Conservation (phyloP, 805 yeast species). For the Diddensiella transvaalensis region DNA sequence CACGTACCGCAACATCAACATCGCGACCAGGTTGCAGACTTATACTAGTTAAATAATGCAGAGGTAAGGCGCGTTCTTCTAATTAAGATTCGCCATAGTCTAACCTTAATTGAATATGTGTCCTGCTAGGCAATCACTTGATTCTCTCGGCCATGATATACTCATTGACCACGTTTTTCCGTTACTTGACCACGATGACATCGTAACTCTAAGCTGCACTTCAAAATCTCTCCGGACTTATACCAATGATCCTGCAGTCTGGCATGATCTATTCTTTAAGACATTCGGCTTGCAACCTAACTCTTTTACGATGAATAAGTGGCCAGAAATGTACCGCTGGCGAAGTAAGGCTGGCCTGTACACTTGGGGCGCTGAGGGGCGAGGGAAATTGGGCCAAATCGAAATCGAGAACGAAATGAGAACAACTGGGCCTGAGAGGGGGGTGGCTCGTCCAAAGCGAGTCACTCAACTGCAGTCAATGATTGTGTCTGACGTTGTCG, state of each 20-base stretch:
- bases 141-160: constrained; percentile 20
- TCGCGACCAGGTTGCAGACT: no score
- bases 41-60: no score
- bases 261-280: constrained; percentile 43
- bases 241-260: constrained; percentile 41
- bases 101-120: no score
- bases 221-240: constrained; percentile 37
- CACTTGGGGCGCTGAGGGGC: constrained; percentile 49
- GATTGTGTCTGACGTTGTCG: constrained; percentile 46
- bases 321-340: constrained; percentile 47
- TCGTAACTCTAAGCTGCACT: constrained; percentile 39
- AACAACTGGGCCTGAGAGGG: constrained; percentile 15
- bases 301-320: constrained; percentile 42
- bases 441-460: constrained; percentile 39
- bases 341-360: constrained; percentile 41
- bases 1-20: no score
- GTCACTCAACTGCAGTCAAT: constrained; percentile 37
- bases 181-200: constrained; percentile 33
- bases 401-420: constrained; percentile 2
- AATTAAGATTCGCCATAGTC: no score
- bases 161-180: constrained; percentile 25
- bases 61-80: no score
- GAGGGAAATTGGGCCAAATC: constrained; percentile 45
- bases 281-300: constrained; percentile 45
- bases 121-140: no score